A percentile compares a stretch with the other conserved stretches of the same genome.
Evolutionary conservation across 306 rosid species (phyloP).

Genomic region (Pterocarpus macrocarpus): DNA sequence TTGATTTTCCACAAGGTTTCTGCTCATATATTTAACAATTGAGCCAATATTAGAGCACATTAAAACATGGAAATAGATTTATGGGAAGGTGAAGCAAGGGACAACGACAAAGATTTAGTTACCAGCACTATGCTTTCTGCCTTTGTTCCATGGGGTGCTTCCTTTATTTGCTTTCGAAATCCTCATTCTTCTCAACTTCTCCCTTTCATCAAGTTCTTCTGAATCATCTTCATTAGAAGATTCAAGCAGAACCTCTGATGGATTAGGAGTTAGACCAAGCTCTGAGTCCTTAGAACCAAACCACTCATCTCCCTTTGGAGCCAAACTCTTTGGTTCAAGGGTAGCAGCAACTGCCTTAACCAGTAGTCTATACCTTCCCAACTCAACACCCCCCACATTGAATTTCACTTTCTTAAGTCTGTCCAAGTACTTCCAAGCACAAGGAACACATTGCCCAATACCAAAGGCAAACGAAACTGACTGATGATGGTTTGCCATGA

Average conservation of each 20-base stretch:
- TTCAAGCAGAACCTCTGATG: slow-evolving; percentile 31
- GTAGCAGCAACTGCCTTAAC: slow-evolving; percentile 77
- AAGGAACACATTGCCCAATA: slow-evolving; percentile 54
- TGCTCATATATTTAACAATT: slow-evolving; percentile 45
- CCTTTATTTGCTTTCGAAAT: slow-evolving; percentile 85
- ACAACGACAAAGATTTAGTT: slow-evolving; percentile 8
- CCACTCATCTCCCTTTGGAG: slow-evolving; percentile 48
- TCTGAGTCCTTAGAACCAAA: slow-evolving; percentile 41
- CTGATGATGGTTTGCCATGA: slow-evolving; percentile 54
- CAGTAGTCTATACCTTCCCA: slow-evolving; percentile 43
- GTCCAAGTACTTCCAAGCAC: slow-evolving; percentile 57
- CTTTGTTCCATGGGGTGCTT: slow-evolving; percentile 83
- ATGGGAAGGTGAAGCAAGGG: slow-evolving; percentile 31
- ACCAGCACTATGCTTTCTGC: slow-evolving; percentile 87
- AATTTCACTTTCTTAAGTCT: slow-evolving; percentile 41
- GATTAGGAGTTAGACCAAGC: slow-evolving; percentile 40
- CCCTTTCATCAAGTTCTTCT: slow-evolving; percentile 63
- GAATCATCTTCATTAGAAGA: slow-evolving; percentile 51
- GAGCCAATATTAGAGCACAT: slow-evolving; percentile 27
- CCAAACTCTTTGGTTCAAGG: slow-evolving; percentile 60
- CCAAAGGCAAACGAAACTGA: slow-evolving; percentile 51
- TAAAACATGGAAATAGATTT: slow-evolving; percentile 4
- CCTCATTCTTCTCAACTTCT: slow-evolving; percentile 70
- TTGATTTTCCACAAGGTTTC: slow-evolving; percentile 74
- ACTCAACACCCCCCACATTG: slow-evolving; percentile 46